These are phyloP conservation scores for Meyerozyma carpophila DNA, from an alignment of 1,139 yeast genomes.

Conservation along the genomic window DNA sequence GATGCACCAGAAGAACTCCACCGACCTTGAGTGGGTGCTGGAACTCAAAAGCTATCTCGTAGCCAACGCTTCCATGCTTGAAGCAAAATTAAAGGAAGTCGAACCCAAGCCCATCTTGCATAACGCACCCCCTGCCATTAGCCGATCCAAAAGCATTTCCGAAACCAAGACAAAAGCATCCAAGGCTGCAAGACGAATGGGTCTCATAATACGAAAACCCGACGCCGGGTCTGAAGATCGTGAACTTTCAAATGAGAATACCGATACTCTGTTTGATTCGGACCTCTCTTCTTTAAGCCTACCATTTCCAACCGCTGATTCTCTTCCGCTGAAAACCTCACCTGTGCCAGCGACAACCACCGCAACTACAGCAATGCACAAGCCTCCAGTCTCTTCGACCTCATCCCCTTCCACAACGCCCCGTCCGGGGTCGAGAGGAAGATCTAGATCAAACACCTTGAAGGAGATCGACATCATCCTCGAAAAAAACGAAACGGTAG, in stretches of 20 bases:
- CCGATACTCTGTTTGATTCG: conserved; percentile 2
- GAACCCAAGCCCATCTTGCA: conserved; percentile 6
- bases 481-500: conserved; percentile 37
- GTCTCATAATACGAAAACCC: conserved; percentile 50
- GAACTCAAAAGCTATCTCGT: conserved; percentile 41
- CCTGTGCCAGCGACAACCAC: conserved; percentile 4
- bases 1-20: conserved; percentile 30
- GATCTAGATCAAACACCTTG: conserved; percentile 37
- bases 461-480: conserved; percentile 35
- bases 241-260: not conserved
- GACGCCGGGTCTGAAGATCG: conserved; percentile 14
- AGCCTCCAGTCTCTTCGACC: conserved; percentile 13
- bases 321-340: conserved; percentile 2
- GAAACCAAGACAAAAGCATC: conserved; percentile 58
- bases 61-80: conserved; percentile 24
- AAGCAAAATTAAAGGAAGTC: conserved; percentile 11
- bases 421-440: conserved; percentile 13
- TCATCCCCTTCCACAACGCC: conserved; percentile 5
- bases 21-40: conserved; percentile 52
- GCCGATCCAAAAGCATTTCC: conserved; percentile 52
- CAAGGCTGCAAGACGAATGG: conserved; percentile 59
- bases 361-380: conserved; percentile 4
- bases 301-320: conserved; percentile 4
- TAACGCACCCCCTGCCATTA: conserved; percentile 17
- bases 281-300: not conserved